These are phyloP conservation scores for Marchantia paleacea DNA, from an alignment of 225 moss, liverwort and hornwort species.

Conservation along the genomic window DNA sequence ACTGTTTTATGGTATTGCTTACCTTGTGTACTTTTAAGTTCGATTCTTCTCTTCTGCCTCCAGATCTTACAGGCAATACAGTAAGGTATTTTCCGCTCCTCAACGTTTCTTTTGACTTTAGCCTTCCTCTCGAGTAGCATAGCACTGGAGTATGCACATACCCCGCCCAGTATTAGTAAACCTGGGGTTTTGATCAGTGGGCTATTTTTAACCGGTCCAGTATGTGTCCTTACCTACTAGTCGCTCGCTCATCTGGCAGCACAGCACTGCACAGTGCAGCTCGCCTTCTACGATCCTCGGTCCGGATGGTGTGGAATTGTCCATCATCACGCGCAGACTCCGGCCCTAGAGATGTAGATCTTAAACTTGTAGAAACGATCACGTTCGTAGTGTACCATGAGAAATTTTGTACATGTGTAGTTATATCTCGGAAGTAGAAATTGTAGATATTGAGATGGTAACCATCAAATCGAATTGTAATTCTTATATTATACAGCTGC, in stretches of 20 bases:
- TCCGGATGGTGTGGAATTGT: background rate
- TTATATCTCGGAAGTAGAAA: background rate
- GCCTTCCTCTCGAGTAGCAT: background rate
- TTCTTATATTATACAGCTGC: background rate
- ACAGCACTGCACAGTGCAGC: background rate
- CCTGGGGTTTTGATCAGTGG: background rate
- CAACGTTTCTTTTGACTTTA: background rate
- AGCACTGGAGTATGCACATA: background rate
- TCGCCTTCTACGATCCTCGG: background rate
- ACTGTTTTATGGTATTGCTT: background rate
- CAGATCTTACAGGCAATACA: background rate
- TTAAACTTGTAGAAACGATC: background rate
- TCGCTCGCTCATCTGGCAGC: slow-evolving; percentile 1
- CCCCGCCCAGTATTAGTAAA: background rate
- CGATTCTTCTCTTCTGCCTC: background rate
- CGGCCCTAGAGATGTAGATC: background rate
- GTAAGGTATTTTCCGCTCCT: background rate
- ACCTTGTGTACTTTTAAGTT: background rate
- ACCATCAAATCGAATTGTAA: background rate
- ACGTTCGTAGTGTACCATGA: background rate
- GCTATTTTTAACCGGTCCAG: background rate
- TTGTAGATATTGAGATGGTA: background rate
- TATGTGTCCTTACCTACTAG: background rate
- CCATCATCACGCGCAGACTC: background rate
- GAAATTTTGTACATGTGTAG: slow-evolving; percentile 1